Conservation (phyloP, 352 stramenopile species). For the Globisporangium camurandrum region DNA sequence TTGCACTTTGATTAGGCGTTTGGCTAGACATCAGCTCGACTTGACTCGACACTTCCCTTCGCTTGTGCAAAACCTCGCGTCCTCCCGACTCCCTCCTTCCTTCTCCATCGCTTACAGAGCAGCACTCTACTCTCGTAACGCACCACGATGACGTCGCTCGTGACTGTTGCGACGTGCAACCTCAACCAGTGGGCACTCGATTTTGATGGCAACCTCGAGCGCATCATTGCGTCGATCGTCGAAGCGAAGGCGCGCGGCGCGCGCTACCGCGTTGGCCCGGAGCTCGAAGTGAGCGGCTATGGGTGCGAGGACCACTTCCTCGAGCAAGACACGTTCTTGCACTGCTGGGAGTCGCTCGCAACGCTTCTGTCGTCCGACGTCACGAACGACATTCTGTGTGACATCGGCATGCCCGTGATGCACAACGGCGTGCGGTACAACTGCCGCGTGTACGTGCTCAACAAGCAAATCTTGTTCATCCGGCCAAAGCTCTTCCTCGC, state of each 20-base stretch:
- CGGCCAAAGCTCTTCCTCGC: conserved; percentile 92
- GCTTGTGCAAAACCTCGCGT: too few species aligned
- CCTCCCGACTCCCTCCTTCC: too few species aligned
- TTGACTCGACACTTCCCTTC: too few species aligned
- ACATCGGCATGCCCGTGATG: conserved; percentile 97
- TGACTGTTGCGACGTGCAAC: conserved; percentile 97
- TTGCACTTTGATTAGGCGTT: too few species aligned
- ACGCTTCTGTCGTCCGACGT: conserved; percentile 77
- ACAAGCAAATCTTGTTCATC: conserved; percentile 92
- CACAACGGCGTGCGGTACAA: conserved; percentile 97
- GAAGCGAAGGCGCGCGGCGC: conserved; percentile 82
- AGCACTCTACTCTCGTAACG: conserved; percentile 2
- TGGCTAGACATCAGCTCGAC: too few species aligned
- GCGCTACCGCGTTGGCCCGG: conserved; percentile 91
- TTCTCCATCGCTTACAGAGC: too few species aligned
- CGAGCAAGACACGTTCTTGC: conserved; percentile 96
- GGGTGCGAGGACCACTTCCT: conserved; percentile 99
- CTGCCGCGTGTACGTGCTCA: conserved; percentile 93
- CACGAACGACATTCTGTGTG: conserved; percentile 93
- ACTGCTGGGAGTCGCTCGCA: conserved; percentile 95
- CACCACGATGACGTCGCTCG: conserved; percentile 60
- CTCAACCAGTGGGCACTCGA: conserved; percentile 99
- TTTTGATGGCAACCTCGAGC: conserved; percentile 97
- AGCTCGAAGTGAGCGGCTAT: conserved; percentile 98
- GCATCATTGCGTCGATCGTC: conserved; percentile 88